Conservation (phyloP, 2,329 filamentous ascomycete species). For the Hypoxylon sp. region DNA sequence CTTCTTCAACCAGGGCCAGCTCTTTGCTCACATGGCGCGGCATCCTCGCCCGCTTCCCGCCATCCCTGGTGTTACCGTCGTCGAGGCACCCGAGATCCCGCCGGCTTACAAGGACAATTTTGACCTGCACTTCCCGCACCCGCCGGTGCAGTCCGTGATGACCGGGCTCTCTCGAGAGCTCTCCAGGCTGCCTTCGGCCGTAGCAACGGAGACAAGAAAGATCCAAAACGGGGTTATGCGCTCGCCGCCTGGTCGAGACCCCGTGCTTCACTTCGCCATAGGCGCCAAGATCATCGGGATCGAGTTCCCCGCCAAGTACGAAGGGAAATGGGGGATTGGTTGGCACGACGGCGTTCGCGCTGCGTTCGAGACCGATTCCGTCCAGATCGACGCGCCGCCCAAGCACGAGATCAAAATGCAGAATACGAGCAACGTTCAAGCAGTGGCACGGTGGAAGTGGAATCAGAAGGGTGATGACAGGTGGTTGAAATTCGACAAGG, state of each 20-base stretch:
- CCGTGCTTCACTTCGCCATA: slow-evolving; percentile 60
- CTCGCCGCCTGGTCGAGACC: slow-evolving; percentile 59
- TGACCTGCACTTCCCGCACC: slow-evolving; percentile 63
- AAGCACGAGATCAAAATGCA: slow-evolving; percentile 61
- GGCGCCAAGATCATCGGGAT: slow-evolving; percentile 65
- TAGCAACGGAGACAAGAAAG: slow-evolving; percentile 62
- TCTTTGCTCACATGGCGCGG: slow-evolving; percentile 66
- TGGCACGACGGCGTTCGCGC: slow-evolving; percentile 67
- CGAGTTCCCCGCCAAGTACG: slow-evolving; percentile 63
- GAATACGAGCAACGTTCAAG: slow-evolving; percentile 61
- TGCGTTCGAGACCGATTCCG: slow-evolving; percentile 62
- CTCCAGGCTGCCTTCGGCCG: slow-evolving; percentile 58
- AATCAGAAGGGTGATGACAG: slow-evolving; percentile 59
- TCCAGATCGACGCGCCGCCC: slow-evolving; percentile 63
- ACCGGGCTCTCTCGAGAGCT: slow-evolving; percentile 58
- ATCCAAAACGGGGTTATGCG: slow-evolving; percentile 59
- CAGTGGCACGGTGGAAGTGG: slow-evolving; percentile 67
- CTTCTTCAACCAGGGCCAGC: slow-evolving; percentile 65
- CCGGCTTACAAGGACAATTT: slow-evolving; percentile 61
- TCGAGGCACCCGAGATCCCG: slow-evolving; percentile 60
- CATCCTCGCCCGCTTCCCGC: slow-evolving; percentile 66
- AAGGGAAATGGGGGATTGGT: slow-evolving; percentile 68
- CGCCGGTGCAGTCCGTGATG: slow-evolving; percentile 58
- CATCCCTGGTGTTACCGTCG: slow-evolving; percentile 62
- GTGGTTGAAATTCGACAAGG: slow-evolving; percentile 74